Evolutionary conservation across 495 filamentous ascomycete genomes (phyloP).

Genomic region (Penicillium alfredii): DNA sequence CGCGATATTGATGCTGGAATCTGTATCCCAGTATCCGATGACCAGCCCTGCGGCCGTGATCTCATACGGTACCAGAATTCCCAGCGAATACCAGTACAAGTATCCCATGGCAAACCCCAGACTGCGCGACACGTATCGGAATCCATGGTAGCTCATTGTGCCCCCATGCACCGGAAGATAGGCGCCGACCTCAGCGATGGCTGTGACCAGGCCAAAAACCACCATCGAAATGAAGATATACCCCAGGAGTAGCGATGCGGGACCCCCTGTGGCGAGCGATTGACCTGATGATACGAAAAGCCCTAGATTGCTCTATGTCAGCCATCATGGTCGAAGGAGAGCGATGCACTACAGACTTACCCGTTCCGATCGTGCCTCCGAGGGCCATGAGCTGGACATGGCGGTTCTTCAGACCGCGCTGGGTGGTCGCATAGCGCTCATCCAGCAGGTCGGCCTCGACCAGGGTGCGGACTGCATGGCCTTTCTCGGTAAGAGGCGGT

Average conservation of each 20-base stretch:
- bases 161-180: conserved; percentile 56
- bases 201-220: conserved; percentile 57
- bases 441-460: conserved; percentile 36
- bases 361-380: conserved; percentile 66
- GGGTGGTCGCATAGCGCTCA: conserved; percentile 34
- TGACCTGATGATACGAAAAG: conserved; percentile 52
- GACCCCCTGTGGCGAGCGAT: conserved; percentile 53
- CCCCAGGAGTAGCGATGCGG: conserved; percentile 60
- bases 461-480: conserved; percentile 14
- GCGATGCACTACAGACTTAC: conserved; percentile 1
- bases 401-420: conserved; percentile 45
- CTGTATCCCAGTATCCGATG: conserved; percentile 62
- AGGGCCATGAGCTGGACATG: conserved; percentile 65
- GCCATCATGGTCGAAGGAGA: background rate
- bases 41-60: conserved; percentile 66
- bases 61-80: conserved; percentile 64
- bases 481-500: conserved; percentile 15
- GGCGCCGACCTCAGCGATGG: conserved; percentile 58
- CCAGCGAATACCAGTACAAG: conserved; percentile 54
- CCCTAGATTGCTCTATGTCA: conserved; percentile 8
- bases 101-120: conserved; percentile 59
- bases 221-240: conserved; percentile 54
- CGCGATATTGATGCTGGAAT: conserved; percentile 34
- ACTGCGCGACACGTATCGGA: conserved; percentile 54
- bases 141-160: conserved; percentile 54